Base-by-base conservation (phyloP, 306 rosid species). In the Vigna mungo region DNA sequence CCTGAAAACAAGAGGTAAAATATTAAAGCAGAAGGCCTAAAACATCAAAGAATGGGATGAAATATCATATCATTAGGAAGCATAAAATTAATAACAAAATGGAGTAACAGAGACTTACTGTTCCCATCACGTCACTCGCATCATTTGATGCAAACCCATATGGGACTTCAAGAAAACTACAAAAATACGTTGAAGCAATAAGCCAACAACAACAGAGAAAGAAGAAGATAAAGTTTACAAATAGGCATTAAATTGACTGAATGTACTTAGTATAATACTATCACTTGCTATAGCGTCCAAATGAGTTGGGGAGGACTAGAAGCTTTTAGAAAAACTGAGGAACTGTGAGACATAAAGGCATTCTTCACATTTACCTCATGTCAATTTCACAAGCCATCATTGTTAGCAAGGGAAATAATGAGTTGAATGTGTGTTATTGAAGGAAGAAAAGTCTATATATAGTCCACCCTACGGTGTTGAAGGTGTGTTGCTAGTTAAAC, bases 91-190 rank as follows among this genome's bases (percentile, higher is more conserved):
- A 68, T 48, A 34, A 56, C 23, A 75, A 78, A 85, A 78, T 39
- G 39, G 82, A 83, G 78, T 47, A 63, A 81, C 39, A 79, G 83
- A 85, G 80, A 88, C 98, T 95, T 89, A 95, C 98, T 81, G 98
- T 95, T 87, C 97, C 98, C 78, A 92, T 77, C 84, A 92, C 88
- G 34, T 95, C 98, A 75, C 90, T 85, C 85, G 92, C 88, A 72
- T 95, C 98, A 63, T 90, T 84, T 21, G 98, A 89, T 76, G 97
- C 97, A 86, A 95, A 95, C 84, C 92, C 98, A 78, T 97, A 92
- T 46, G 98, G 89, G 55, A 92, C 97, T 23, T 91, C 88, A 75
- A 93, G 97, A 76, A 92, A 92, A 87, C 98, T 95, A 78, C 93
- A 88, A 64, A 30, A 69, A 84, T 32, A 83, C 76, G 74, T 44